Evolutionary conservation across 768 basidiomycete species (phyloP), one percentile per base, ranked within the genome.

Genomic region (Terana coerulea): DNA sequence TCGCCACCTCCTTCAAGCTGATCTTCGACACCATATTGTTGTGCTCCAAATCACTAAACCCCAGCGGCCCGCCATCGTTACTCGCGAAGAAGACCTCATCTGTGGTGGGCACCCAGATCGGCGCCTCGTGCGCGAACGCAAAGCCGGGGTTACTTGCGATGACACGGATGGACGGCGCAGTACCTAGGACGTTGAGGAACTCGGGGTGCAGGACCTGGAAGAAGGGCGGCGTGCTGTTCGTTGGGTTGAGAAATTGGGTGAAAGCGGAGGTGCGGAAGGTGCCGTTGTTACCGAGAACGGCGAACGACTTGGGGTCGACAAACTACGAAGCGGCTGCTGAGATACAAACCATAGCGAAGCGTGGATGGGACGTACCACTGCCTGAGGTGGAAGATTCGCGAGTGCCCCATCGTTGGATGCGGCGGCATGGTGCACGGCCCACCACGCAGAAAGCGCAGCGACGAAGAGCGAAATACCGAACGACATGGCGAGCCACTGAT

Each of bases 91-190:
- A 84, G 1, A 91, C 72, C 55, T 84, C 80, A 59, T 89, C 78
- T n/a, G 81, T 83, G n/a, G 72, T 75, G 5, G 81, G 68, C 28
- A 79, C 69, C 65, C 81, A 88, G 1, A 90, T 72, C 0, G 86
- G 86, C 2, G 86, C 89, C 67, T 92, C 90, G 61, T 91, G 88
- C 15, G 87, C 88, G 55, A 88, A 81, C 2, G 83, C 83, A 63
- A 83, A 84, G 3, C 74, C 78, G 3, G 76, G 74, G 52, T 81
- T 79, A 7, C 77, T 75, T 0, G 81, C 80, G 41, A 92, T 77
- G 52, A 78, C 64, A 3, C 76, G 74, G 43, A 91, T 75, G 0
- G 76, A 75, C 5, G 88, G 80, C 22, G 69, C 67, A 3, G 65
- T 55, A 1, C 87, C 88, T 1, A 88, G 75, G 49, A 89, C 70